These are phyloP conservation scores for Phytophthora boehmeriae DNA, from an alignment of 352 stramenopile species.

Conservation along the genomic window DNA sequence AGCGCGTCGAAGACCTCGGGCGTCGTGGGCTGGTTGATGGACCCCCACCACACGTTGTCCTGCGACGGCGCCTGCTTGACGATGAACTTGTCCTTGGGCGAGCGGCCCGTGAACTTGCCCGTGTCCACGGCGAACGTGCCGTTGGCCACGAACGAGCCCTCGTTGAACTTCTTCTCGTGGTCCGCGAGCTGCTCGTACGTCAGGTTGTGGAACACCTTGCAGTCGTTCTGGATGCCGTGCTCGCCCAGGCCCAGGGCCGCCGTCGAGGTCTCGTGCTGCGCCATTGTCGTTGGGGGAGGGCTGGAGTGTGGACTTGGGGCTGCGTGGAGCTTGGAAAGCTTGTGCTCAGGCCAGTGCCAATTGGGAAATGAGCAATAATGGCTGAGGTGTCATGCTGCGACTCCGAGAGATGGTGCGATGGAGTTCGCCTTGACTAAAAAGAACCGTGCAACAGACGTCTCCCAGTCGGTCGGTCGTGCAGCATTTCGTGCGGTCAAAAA, in stretches of 20 bases:
- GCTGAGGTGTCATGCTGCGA: too few relatives aligned
- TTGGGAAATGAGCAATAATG: conserved; percentile 2
- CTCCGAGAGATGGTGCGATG: too few relatives aligned
- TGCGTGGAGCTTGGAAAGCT: neutral
- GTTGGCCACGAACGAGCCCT: conserved; percentile 89
- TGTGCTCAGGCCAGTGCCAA: neutral
- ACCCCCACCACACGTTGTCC: conserved; percentile 97
- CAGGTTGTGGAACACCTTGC: conserved; percentile 96
- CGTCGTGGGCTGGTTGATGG: conserved; percentile 95
- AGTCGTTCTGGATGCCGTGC: conserved; percentile 90
- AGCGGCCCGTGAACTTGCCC: conserved; percentile 98
- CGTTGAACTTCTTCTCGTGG: conserved; percentile 95
- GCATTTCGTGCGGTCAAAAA: neutral
- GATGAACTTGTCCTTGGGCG: conserved; percentile 98
- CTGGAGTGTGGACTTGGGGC: too few relatives aligned
- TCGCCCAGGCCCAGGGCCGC: conserved; percentile 68
- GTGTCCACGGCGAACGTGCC: conserved; percentile 98
- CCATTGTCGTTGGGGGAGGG: neutral
- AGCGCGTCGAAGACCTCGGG: conserved; percentile 96
- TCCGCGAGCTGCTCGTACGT: conserved; percentile 95
- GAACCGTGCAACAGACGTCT: too few relatives aligned
- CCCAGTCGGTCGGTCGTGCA: too few relatives aligned
- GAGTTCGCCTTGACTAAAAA: too few relatives aligned
- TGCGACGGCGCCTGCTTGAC: conserved; percentile 93
- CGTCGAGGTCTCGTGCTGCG: conserved; percentile 53